These are phyloP conservation scores for Elongisporangium undulatum DNA, from an alignment of 352 stramenopile species.

Conservation along the genomic window DNA sequence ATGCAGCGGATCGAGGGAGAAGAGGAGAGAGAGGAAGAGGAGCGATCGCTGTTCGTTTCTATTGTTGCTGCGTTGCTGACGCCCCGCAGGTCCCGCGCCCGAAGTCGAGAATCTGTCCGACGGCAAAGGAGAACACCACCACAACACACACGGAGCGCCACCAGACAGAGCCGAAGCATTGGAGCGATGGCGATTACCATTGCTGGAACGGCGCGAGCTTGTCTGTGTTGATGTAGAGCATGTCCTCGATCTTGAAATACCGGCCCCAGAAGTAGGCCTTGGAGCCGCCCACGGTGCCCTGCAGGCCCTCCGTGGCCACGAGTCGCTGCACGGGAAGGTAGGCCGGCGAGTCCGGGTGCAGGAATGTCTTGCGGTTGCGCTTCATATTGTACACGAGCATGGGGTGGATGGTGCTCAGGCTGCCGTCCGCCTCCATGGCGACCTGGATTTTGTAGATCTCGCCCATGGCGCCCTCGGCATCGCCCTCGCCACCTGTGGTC, in stretches of 20 bases:
- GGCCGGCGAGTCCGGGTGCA: conserved; percentile 77
- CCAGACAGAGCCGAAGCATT: neutral
- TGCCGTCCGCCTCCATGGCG: conserved; percentile 53
- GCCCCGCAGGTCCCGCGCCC: neutral
- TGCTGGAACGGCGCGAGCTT: conserved; percentile 75
- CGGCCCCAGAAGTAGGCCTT: conserved; percentile 89
- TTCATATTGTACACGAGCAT: conserved; percentile 91
- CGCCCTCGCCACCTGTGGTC: conserved; percentile 65
- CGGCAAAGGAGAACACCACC: conserved; percentile 1
- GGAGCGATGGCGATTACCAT: conserved; percentile 36
- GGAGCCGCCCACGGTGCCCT: conserved; percentile 61
- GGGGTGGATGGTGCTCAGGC: conserved; percentile 63
- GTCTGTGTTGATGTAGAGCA: conserved; percentile 85
- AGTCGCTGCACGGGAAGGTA: conserved; percentile 65
- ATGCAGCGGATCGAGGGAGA: neutral
- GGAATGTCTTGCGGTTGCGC: conserved; percentile 80
- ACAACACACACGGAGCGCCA: conserved; percentile 11
- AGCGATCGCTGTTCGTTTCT: conserved; percentile 1
- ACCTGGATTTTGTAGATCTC: conserved; percentile 92
- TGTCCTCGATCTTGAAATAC: conserved; percentile 77
- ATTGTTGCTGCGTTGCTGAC: neutral
- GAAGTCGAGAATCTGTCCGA: neutral
- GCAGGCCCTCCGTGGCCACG: conserved; percentile 48
- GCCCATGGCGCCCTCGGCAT: conserved; percentile 62
- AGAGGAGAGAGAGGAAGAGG: conserved; percentile 8